A percentile compares a stretch with the other conserved stretches of the same genome.
Evolutionary conservation across 23 red algal genomes (phyloP).

Genomic region (Agarophyton chilense): DNA sequence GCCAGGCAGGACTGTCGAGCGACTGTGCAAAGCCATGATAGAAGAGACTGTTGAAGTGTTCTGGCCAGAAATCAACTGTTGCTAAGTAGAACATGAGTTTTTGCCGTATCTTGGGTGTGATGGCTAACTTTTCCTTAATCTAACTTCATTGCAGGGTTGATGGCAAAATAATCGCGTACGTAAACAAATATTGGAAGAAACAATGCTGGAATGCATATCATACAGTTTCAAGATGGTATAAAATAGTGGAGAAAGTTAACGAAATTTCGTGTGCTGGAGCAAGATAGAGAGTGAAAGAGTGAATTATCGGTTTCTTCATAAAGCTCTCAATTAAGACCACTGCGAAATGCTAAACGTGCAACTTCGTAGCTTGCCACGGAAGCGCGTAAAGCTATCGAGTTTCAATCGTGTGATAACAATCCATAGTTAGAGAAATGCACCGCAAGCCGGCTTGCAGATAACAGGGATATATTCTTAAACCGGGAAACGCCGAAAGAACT

Average conservation of each 20-base stretch:
- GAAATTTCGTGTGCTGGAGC: slow-evolving; percentile 14
- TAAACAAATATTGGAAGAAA: background rate
- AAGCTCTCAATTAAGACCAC: background rate
- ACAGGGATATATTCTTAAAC: no score
- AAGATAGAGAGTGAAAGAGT: background rate
- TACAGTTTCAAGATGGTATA: slow-evolving; percentile 35
- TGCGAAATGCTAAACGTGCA: background rate
- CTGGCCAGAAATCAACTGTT: slow-evolving; percentile 1
- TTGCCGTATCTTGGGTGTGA: background rate
- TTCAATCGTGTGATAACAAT: no score
- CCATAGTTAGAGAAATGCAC: no score
- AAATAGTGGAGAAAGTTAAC: slow-evolving; percentile 34
- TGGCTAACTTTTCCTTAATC: background rate
- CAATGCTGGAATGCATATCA: slow-evolving; percentile 26
- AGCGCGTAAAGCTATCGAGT: no score
- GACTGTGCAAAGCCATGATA: background rate
- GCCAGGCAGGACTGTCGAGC: background rate
- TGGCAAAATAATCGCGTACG: slow-evolving; percentile 24
- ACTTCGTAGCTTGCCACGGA: no score
- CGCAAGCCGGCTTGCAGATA: no score
- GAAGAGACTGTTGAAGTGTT: background rate
- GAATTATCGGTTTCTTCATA: background rate
- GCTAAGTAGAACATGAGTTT: background rate
- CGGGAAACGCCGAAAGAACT: no score
- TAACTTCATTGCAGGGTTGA: slow-evolving; percentile 16